Evolutionary conservation across 2,329 filamentous ascomycete species (phyloP), one percentile per base, ranked within the genome.

Genomic region (Sclerotinia borealis): DNA sequence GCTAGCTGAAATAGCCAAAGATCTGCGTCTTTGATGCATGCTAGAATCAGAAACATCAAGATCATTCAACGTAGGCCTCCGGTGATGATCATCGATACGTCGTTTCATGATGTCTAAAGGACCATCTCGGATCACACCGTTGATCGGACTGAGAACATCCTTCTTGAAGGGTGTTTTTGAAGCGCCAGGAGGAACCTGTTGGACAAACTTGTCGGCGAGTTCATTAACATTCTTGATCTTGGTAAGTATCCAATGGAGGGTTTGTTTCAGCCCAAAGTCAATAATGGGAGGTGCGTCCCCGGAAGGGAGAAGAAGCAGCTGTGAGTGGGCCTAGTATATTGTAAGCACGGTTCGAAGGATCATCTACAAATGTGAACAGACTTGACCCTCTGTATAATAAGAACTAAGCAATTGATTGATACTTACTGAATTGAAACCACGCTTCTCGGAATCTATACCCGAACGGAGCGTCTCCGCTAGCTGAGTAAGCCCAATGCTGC

Each of bases 221-320:
- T 67, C 65, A 65, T 72, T 74, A 39, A 71, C 68, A 37, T 70
- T 66, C 64, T 71, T 63, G 49, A 73, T 68, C 36, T 66, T 71
- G 52, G 65, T 66, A n/a, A 74, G 59, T 25, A 74, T 59, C 69
- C 71, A 72, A 51, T 67, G 59, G 62, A 74, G 63, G 11, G 68
- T 72, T 55, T 66, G 64, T 63, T 68, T 72, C 36, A 73, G 52
- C 55, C 71, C 71, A 60, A 65, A 67, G 50, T 70, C 64, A 59
- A 68, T 66, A 62, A 72, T 66, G 67, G 70, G 68, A 55, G 71
- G 71, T 59, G 52, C 70, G 25, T 69, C 68, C 31, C 63, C 37
- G 47, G 64, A 64, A 52, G 63, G 63, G 59, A 61, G 54, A 52
- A 66, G 63, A 59, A 43, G 61, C 43, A 61, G 50, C 36, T 61